phyloP scores from a whole-genome alignment of 768 basidiomycete genomes.

The Plicaturopsis crispa region DNA sequence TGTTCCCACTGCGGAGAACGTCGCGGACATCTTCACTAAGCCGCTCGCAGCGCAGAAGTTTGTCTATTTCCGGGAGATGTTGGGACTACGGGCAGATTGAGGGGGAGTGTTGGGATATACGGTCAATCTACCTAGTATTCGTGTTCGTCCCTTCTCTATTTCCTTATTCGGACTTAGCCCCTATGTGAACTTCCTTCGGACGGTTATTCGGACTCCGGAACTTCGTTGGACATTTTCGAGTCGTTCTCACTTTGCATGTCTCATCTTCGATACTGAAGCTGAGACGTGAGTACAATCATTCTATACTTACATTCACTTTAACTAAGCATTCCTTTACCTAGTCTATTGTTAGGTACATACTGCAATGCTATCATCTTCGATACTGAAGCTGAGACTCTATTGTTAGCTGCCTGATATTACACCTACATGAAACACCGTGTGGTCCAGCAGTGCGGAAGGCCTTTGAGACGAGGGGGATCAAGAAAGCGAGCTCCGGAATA shows the following conservation, averaged over 20 bases:
- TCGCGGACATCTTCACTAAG: conserved; percentile 35
- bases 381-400: background rate
- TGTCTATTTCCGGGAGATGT: too few species aligned
- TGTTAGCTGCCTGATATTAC: background rate
- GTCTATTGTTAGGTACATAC: background rate
- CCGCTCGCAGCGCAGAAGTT: too few species aligned
- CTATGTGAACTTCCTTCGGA: too few species aligned
- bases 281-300: background rate
- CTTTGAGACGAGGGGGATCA: too few species aligned
- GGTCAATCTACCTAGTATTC: too few species aligned
- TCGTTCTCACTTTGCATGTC: conserved; percentile 3
- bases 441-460: background rate
- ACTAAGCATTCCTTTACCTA: background rate
- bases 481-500: conserved; percentile 16
- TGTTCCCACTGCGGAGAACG: conserved; percentile 23
- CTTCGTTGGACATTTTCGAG: too few species aligned
- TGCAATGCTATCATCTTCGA: background rate
- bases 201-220: too few species aligned
- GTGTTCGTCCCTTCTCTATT: too few species aligned
- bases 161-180: too few species aligned
- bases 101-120: too few species aligned
- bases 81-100: too few species aligned
- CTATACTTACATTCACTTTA: background rate
- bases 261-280: background rate
- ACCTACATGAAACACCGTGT: background rate